Conservation (phyloP, 129 eudicot species). For the Scalesia atractyloides region DNA sequence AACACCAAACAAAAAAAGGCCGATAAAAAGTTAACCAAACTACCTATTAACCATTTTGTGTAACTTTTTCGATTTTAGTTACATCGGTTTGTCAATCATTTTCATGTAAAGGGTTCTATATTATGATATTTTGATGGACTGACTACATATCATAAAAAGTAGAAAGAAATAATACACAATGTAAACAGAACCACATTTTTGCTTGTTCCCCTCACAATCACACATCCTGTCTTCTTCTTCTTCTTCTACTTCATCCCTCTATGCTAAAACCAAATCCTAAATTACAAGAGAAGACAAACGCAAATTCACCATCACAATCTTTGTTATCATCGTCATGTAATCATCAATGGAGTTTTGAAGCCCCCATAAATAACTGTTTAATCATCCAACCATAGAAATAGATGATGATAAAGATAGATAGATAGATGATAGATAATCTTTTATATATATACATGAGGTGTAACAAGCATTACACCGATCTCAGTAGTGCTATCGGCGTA, state of each 20-base stretch:
- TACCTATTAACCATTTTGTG: no score
- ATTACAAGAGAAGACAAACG: neutral
- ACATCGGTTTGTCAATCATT: no score
- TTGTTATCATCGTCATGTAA: constrained; percentile 17
- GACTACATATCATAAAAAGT: no score
- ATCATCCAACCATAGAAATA: no score
- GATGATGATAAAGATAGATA: neutral
- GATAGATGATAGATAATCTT: constrained; percentile 1
- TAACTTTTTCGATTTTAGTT: no score
- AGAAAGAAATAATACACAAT: no score
- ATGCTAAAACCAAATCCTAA: neutral
- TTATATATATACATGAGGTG: constrained; percentile 60
- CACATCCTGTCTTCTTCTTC: neutral
- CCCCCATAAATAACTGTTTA: neutral
- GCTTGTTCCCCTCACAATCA: neutral
- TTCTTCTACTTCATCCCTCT: neutral
- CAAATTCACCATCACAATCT: constrained; percentile 24
- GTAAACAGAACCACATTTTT: no score
- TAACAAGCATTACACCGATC: constrained; percentile 63
- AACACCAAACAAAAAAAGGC: no score
- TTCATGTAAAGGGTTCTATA: no score
- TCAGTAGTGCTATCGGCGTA: constrained; percentile 64
- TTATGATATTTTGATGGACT: no score
- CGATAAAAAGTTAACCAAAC: no score
- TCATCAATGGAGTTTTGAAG: constrained; percentile 16